Percentiles rank a stretch among this genome's conserved stretches.
Evolutionary conservation across 2,329 filamentous ascomycete genomes (phyloP).

Genomic region (Talaromyces pinophilus): DNA sequence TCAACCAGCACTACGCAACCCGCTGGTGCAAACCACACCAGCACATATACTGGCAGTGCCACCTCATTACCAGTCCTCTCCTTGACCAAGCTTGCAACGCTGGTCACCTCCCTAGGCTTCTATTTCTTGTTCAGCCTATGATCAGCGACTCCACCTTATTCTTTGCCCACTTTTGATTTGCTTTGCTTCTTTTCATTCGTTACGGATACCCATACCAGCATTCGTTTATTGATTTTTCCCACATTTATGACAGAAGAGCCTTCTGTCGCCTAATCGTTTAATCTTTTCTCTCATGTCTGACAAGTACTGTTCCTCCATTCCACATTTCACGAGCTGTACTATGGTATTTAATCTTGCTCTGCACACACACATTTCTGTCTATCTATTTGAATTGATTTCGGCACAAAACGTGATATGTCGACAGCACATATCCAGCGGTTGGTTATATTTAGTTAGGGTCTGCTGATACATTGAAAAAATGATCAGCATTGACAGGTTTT

Average conservation of each 20-base stretch:
- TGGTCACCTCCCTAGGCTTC: neutral
- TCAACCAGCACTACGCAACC: constrained; percentile 4
- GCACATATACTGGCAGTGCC: constrained; percentile 3
- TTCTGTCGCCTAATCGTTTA: constrained; percentile 22
- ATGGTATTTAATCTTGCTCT: constrained; percentile 6
- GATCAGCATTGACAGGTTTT: neutral
- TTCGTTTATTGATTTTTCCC: constrained; percentile 5
- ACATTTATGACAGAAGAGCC: constrained; percentile 1
- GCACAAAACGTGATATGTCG: constrained; percentile 1
- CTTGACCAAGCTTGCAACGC: neutral
- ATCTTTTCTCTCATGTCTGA: constrained; percentile 12
- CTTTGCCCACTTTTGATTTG: neutral
- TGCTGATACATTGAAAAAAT: neutral
- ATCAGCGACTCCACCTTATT: neutral
- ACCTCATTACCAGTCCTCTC: neutral
- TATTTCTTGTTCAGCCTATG: constrained; percentile 9
- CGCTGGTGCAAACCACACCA: constrained; percentile 5
- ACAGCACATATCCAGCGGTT: neutral
- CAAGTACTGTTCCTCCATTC: neutral
- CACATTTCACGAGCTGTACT: constrained; percentile 9
- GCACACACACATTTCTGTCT: constrained; percentile 5
- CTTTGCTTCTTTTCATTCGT: constrained; percentile 14
- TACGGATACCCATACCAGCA: constrained; percentile 22
- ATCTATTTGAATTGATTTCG: constrained; percentile 6
- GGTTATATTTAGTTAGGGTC: neutral